These are phyloP conservation scores for Alternaria arborescens DNA, from an alignment of 2,329 filamentous ascomycete genomes.

Conservation along the genomic window DNA sequence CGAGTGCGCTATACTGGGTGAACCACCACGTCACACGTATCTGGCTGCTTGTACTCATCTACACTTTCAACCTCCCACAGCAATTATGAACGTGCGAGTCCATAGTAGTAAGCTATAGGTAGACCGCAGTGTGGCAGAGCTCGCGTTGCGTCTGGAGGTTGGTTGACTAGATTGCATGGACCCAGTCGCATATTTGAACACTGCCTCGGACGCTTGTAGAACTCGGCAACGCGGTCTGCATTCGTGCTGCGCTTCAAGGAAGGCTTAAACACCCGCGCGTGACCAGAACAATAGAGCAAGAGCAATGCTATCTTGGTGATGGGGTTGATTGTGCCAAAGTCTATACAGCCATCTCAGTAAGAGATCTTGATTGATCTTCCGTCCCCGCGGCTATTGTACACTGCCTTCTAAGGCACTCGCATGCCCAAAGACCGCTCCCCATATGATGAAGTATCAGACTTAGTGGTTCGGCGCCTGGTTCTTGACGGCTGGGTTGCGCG, in stretches of 20 bases:
- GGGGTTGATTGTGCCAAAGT: slow-evolving; percentile 33
- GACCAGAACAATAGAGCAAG: neutral
- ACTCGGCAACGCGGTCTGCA: neutral
- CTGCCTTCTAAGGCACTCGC: slow-evolving; percentile 35
- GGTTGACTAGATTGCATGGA: neutral
- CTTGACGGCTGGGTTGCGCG: slow-evolving; percentile 74
- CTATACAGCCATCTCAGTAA: slow-evolving; percentile 44
- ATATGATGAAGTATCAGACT: slow-evolving; percentile 23
- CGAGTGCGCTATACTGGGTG: neutral
- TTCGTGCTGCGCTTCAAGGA: neutral
- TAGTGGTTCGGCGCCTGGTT: slow-evolving; percentile 46
- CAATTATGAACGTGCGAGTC: neutral
- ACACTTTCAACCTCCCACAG: neutral
- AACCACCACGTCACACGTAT: slow-evolving; percentile 2
- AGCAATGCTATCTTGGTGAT: slow-evolving; percentile 9
- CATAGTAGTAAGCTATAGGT: neutral
- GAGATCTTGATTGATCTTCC: slow-evolving; percentile 20
- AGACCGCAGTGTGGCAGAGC: neutral
- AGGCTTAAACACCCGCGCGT: neutral
- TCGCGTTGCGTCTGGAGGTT: neutral
- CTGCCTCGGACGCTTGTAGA: neutral
- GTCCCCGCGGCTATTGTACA: slow-evolving; percentile 49
- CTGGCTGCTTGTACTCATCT: neutral
- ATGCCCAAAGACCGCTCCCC: slow-evolving; percentile 20
- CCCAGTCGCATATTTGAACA: neutral